Evolutionary conservation across 495 filamentous ascomycete genomes (phyloP), one percentile per base, ranked within the genome.

Genomic region (Xeromyces bisporus): DNA sequence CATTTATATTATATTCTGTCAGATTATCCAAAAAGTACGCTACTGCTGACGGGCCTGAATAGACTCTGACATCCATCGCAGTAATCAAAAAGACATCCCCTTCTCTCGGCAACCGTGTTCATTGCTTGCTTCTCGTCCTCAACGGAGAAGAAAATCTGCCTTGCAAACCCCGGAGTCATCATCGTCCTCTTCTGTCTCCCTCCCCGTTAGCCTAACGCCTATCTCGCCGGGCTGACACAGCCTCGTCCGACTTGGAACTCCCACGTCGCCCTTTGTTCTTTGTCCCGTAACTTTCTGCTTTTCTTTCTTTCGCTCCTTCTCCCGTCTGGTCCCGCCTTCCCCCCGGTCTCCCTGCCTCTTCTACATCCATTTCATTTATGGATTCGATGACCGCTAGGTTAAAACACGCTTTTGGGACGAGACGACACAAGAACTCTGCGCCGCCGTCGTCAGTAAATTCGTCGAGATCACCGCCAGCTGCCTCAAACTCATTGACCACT

Each of bases 311-410:
- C 10, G 26, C 18, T 28, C 12, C 32, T 37, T 39, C 26, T 33
- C 42, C 18, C 31, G 38, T 25, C 42, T 36, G 40, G 37, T 15
- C 31, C 26, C 38, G 15, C 15, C 28, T 15, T 18, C 34, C 29
- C 18, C 39, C 29, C 35, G 29, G 33, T 39, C 30, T 40, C 34
- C 37, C 35, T 34, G 21, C 26, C 39, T 21, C 32, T 18, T 29
- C 23, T 33, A 23, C 38, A 28, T 24, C 18, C 36, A 32, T 26
- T 23, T 34, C 12, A 8, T 26, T 31, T 11, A 21, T 28, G 16
- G 30, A 30, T 29, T 35, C 28, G 23, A 67, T 69, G 62, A 66
- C 49, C 55, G 56, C 62, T 39, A 52, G 61, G 44, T 58, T 69
- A 36, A 66, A 58, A 45, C 55, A 61, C 38, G 51, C 42, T 42